Base-by-base conservation (phyloP, 352 stramenopile genomes). In the Peronospora destructor region DNA sequence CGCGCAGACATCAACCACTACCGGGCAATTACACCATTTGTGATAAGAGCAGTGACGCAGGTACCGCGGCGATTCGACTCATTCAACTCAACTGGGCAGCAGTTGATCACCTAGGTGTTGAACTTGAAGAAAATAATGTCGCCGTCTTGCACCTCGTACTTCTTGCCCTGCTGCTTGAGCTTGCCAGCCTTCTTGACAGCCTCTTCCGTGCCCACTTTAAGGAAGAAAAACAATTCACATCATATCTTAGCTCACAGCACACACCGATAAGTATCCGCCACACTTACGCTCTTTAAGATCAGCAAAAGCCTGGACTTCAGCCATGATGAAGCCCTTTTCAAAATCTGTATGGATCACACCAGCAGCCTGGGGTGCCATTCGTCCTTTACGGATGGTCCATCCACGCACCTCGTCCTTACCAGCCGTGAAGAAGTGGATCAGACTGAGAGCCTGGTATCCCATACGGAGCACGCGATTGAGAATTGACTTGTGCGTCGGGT, bases 261-360 rank as follows among this genome's bases (percentile, higher is more conserved):
- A 21, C 4, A 23, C 4, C 35, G 32, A 36, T 16, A 34, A 12
- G 5, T 25, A 13, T 7, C 7, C 29, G 14, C n/a, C 21, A 58
- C 49, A 85, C 82, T 49, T 84, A 90, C 83, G 56, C 52, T 94
- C 84, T 83, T 94, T 94, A 51, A 94, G 53, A 62, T 94, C 84
- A n/a, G 79, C 79, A 53, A 92, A 95, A 9, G 80, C 60, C 66
- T 91, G 79, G 7, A 91, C 81, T 77, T 95, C 84, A 23, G 94
- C 94, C 68, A 90, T 96, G 66, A 99, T 99, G 70, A 99, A 99
- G 48, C 96, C 96, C 68, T 97, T 92, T 80, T 99, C 97, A 59
- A 99, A 99, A 72, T 99, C 97, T 33, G 91, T 95, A 77, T 99
- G 97, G 78, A 99, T 99, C 8, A 98, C 93, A 66, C 96, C 96